A percentile compares a stretch with the other conserved stretches of the same genome.
Evolutionary conservation across 805 yeast species (phyloP).

Genomic region (Isabelozyma pseudorhagii): DNA sequence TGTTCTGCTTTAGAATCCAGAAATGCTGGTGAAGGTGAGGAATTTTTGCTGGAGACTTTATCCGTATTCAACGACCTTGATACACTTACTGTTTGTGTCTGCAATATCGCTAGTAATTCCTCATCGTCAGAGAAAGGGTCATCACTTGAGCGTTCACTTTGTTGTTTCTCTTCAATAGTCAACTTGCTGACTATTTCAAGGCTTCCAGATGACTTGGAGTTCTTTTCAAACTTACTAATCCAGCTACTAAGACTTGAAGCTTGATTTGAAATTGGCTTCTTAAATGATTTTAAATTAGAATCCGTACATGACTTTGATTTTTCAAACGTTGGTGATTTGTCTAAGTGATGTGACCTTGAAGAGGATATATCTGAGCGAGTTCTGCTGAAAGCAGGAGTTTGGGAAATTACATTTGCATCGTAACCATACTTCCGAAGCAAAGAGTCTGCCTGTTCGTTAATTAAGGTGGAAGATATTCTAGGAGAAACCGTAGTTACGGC

Average conservation of each 20-base stretch:
- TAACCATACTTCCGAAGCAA: constrained; percentile 43
- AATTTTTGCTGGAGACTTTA: not conserved
- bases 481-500: constrained; percentile 10
- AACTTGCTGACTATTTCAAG: not conserved
- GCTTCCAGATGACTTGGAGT: not conserved
- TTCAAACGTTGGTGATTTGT: constrained; percentile 28
- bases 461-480: constrained; percentile 12
- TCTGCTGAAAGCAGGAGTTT: constrained; percentile 33
- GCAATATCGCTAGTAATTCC: constrained; percentile 10
- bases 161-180: not conserved
- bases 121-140: constrained; percentile 30
- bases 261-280: not conserved
- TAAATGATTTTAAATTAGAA: not conserved
- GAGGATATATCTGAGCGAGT: constrained; percentile 28
- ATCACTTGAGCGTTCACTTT: constrained; percentile 2
- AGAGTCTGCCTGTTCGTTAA: constrained; percentile 32
- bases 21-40: not conserved
- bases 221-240: constrained; percentile 27
- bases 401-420: constrained; percentile 25
- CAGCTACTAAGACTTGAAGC: constrained; percentile 17
- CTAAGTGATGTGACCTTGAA: constrained; percentile 13
- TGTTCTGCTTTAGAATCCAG: not conserved
- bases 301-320: constrained; percentile 37
- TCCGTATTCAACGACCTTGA: not conserved
- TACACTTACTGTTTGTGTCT: not conserved